phyloP scores from a whole-genome alignment of 2,329 filamentous ascomycete species.

The Fusarium beomiforme region DNA sequence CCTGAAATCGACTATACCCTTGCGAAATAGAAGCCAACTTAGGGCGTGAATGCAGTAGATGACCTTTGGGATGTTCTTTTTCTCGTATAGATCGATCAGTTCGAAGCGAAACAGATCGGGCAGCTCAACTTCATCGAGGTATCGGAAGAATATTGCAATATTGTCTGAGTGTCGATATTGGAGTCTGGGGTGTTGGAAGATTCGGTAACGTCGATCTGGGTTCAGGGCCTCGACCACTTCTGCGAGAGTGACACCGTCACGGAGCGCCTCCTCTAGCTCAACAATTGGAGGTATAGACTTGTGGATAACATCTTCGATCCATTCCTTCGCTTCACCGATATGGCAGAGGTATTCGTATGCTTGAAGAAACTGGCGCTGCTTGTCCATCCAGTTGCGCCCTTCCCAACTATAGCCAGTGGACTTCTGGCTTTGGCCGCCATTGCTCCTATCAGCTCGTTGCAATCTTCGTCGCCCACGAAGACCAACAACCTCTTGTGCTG shows the following conservation, averaged over 20 bases:
- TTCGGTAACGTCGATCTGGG: conserved; percentile 78
- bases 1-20: conserved; percentile 93
- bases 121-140: conserved; percentile 88
- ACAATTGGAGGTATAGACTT: conserved; percentile 90
- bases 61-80: conserved; percentile 99
- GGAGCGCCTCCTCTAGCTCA: conserved; percentile 88
- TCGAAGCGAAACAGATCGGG: conserved; percentile 98
- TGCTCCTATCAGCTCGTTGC: conserved; percentile 73
- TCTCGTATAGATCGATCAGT: conserved; percentile 96
- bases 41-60: conserved; percentile 98
- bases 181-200: conserved; percentile 85
- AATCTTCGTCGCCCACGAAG: conserved; percentile 84
- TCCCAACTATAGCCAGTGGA: conserved; percentile 75
- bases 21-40: conserved; percentile 95
- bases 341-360: conserved; percentile 99
- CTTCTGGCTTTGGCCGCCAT: conserved; percentile 58
- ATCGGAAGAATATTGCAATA: conserved; percentile 94
- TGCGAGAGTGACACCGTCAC: conserved; percentile 92
- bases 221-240: conserved; percentile 92
- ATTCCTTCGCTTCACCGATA: conserved; percentile 98
- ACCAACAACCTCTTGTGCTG: conserved; percentile 87
- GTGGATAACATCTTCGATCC: conserved; percentile 93
- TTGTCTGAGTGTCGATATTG: conserved; percentile 98
- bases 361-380: conserved; percentile 93
- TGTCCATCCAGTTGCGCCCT: conserved; percentile 97